Percentiles rank a stretch among this genome's conserved stretches.
phyloP scores from a whole-genome alignment of 1,284 basidiomycete genomes.

The Leccinum griseonigrum region DNA sequence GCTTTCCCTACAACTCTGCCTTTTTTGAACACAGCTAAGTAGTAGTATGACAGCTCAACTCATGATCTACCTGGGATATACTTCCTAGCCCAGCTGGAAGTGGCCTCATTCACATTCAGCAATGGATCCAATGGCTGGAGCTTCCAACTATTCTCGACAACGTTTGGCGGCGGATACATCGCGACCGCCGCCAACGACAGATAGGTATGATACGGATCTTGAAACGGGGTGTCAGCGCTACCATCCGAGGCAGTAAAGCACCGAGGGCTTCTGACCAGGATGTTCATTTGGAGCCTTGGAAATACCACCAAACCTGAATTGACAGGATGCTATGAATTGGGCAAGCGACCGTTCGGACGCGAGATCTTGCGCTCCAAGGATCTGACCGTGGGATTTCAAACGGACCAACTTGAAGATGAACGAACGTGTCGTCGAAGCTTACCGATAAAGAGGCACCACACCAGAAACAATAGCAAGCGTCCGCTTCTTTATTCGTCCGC shows the following conservation, averaged over 20 bases:
- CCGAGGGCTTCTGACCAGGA: constrained; percentile 52
- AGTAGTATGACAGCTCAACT: not conserved
- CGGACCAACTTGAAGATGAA: not conserved
- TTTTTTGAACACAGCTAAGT: not conserved
- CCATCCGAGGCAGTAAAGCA: not conserved
- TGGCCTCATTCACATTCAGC: constrained; percentile 66
- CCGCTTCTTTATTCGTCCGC: constrained; percentile 80
- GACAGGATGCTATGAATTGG: constrained; percentile 68
- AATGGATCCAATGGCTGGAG: constrained; percentile 62
- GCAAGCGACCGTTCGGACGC: constrained; percentile 58
- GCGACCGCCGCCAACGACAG: constrained; percentile 80
- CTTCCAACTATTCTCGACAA: constrained; percentile 46
- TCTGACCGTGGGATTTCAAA: constrained; percentile 39
- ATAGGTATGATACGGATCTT: constrained; percentile 91
- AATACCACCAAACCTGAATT: constrained; percentile 85
- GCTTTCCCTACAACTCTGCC: not conserved
- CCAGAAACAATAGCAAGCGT: constrained; percentile 97
- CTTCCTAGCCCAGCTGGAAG: constrained; percentile 60
- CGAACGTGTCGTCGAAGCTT: constrained; percentile 19
- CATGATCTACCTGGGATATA: constrained; percentile 38
- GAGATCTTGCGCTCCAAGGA: constrained; percentile 56
- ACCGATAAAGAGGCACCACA: constrained; percentile 79
- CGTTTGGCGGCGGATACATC: constrained; percentile 51
- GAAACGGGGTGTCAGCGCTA: constrained; percentile 6
- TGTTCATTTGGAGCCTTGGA: constrained; percentile 76